These are phyloP conservation scores for Jamesozyma piceae DNA, from an alignment of 805 yeast species.

Conservation along the genomic window DNA sequence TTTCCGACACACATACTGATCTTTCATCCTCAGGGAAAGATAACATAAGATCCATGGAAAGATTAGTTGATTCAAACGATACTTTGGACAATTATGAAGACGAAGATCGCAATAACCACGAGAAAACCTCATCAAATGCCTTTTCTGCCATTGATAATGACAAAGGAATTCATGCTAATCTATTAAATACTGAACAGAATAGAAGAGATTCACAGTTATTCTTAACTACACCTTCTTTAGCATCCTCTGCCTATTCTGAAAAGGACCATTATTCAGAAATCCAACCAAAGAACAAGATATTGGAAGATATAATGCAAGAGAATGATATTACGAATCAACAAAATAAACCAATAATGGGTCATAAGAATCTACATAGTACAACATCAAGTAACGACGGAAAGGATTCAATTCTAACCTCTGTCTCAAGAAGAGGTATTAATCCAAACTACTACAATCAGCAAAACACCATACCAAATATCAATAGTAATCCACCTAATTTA, in stretches of 20 bases:
- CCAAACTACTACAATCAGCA: background rate
- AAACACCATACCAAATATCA: background rate
- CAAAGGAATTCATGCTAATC: background rate
- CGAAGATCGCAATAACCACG: background rate
- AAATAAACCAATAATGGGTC: background rate
- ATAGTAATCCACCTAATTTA: background rate
- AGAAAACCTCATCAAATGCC: slow-evolving; percentile 8
- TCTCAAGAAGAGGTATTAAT: slow-evolving; percentile 67
- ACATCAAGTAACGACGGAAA: slow-evolving; percentile 12
- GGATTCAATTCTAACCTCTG: slow-evolving; percentile 66
- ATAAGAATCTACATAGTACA: background rate
- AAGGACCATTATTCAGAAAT: slow-evolving; percentile 9
- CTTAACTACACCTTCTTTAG: slow-evolving; percentile 12
- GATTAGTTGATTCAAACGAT: slow-evolving; percentile 1
- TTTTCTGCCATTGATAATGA: slow-evolving; percentile 19
- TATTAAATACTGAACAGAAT: slow-evolving; percentile 1
- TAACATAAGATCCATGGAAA: slow-evolving; percentile 3
- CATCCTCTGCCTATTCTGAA: slow-evolving; percentile 17
- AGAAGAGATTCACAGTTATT: background rate
- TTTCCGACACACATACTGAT: background rate
- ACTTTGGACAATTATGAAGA: slow-evolving; percentile 1
- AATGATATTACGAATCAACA: background rate
- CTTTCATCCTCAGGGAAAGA: slow-evolving; percentile 1
- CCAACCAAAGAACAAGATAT: slow-evolving; percentile 14
- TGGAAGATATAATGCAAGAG: slow-evolving; percentile 20